Base-by-base conservation (phyloP, 2,329 filamentous ascomycete species). In the Lasiodiplodia sp. region DNA sequence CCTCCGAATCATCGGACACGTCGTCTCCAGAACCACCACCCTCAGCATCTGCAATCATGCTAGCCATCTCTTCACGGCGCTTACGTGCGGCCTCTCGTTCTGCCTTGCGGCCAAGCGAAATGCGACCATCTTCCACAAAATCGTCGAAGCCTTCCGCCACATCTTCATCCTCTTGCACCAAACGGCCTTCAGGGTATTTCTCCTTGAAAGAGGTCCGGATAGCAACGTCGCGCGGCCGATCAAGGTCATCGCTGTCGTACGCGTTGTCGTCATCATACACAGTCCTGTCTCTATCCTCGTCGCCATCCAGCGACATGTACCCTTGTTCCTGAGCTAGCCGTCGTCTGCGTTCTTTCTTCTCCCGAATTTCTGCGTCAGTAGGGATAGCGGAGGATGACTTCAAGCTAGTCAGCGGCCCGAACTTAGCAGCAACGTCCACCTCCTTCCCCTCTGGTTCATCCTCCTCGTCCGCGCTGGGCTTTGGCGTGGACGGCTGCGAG, bases 81-180 rank as follows among this genome's bases (percentile, higher is more conserved):
- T 86, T 87, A 66, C 84, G 85, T 60, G 87, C 79, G 56, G 86
- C 90, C 72, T 93, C 92, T 23, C 87, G 88, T 79, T 96, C 92
- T 0, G 93, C 93, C 70, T 91, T 92, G 70, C 87, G 89, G 40
- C 94, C 93, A 0, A 97, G 84, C 1, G 92, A 88, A 11, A 97
- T 87, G 8, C 88, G 88, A 10, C 92, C 93, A 76, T 97, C 93
- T 51, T 96, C 92, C 10, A 96, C 92, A 74, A 92, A 97, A 67
- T 95, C 91, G 70, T 98, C 95, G 73, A 97, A 98, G 0, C 94
- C 94, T 81, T 98, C 96, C 47, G 92, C 92, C 0, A 97, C 87
- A 75, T 98, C 93, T 77, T 98, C 95, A 73, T 98, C 95, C 40
- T 97, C 94, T 52, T 86, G 87, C 6, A 94, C 87, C 2, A 98